phyloP scores from a whole-genome alignment of 1,284 basidiomycete species.

The Coniophora puteana region DNA sequence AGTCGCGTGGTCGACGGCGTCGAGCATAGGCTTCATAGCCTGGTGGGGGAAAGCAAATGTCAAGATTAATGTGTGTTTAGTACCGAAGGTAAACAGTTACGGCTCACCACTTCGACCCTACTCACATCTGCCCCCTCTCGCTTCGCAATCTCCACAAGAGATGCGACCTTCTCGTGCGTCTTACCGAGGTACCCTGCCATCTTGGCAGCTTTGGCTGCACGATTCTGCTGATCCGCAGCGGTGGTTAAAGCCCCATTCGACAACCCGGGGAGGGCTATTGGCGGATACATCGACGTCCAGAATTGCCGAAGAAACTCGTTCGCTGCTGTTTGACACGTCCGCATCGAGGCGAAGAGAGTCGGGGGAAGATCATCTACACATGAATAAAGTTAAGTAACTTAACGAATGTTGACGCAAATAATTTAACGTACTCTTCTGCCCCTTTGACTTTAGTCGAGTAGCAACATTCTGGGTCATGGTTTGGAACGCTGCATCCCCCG shows the following conservation, averaged over 20 bases:
- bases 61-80: conserved; percentile 3
- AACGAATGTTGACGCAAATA: conserved; percentile 4
- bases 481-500: conserved; percentile 62
- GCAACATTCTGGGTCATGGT: conserved; percentile 77
- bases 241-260: too few species aligned
- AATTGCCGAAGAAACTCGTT: conserved; percentile 97
- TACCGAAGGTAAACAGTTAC: not conserved
- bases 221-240: conserved; percentile 59
- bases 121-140: conserved; percentile 59
- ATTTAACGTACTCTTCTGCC: conserved; percentile 51
- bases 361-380: conserved; percentile 76
- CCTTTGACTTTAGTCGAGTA: conserved; percentile 60
- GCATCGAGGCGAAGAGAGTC: conserved; percentile 74
- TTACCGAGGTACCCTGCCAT: conserved; percentile 81
- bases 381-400: conserved; percentile 3
- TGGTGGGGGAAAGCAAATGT: conserved; percentile 28
- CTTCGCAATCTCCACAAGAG: conserved; percentile 64
- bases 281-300: conserved; percentile 86
- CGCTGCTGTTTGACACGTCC: conserved; percentile 86
- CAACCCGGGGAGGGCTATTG: conserved; percentile 50
- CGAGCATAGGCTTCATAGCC: conserved; percentile 79
- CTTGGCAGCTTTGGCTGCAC: conserved; percentile 74
- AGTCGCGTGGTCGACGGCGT: conserved; percentile 77
- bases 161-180: conserved; percentile 79
- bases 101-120: conserved; percentile 64